Evolutionary conservation across 495 filamentous ascomycete species (phyloP), one percentile per base, ranked within the genome.

Genomic region (Neurospora hispaniola): DNA sequence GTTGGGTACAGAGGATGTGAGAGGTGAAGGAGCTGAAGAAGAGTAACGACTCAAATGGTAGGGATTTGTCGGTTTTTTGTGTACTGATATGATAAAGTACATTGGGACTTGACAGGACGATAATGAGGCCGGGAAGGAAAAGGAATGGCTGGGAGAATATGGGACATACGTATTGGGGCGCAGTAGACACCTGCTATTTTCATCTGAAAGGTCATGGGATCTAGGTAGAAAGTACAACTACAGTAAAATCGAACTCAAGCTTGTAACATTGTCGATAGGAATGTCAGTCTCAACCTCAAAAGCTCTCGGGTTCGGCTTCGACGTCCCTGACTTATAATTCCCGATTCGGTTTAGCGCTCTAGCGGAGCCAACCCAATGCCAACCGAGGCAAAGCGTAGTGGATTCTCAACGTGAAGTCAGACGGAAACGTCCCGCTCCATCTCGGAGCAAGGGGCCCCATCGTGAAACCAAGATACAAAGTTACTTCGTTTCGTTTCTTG

Each of bases 401-500:
- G 54, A 66, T 66, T 35, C 54, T 18, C 27, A 6, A 35, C 8
- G 54, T 38, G 35, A 38, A 38, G 35, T 31, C 48, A 16, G 48
- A 62, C 54, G 54, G 54, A 62, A 62, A 62, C 23, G 54, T 31
- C 54, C 27, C 27, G 27, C 27, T 62, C 54, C 23, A 62, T 62
- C 54, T 62, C 54, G 54, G 54, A 31, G 54, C 54, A 66, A 66
- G 54, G 54, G 54, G 27, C 54, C 54, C 54, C 54, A 66, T 66
- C 54, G 54, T 27, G 54, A 66, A 66, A 16, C 12, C 31, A 62
- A 66, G 54, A 66, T 66, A 66, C 54, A 66, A 35, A 35, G 54
- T 66, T 66, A 66, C 54, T 66, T 66, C 27, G 54, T 66, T 66
- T 66, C 54, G 54, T 66, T 66, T 66, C 54, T 66, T 66, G 54